Conservation (phyloP, 495 filamentous ascomycete genomes). For the Gamarada debralockiae region DNA sequence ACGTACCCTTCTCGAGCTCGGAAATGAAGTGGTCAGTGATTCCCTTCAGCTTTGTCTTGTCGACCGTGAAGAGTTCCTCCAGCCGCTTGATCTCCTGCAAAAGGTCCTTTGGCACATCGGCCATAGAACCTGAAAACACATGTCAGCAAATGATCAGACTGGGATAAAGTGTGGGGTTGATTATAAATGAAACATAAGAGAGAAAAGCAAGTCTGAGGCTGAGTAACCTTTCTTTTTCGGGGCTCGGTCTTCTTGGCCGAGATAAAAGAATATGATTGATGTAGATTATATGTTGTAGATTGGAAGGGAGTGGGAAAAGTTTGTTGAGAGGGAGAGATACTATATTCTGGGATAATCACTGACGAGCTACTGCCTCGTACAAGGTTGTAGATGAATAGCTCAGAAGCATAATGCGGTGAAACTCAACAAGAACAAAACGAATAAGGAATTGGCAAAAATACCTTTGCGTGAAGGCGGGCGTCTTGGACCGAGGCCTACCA, state of each 20-base stretch:
- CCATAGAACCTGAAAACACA: constrained; percentile 49
- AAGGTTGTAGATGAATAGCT: no score
- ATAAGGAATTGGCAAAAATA: no score
- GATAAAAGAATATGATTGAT: no score
- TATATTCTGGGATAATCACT: no score
- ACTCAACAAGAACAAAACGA: no score
- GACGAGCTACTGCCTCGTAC: no score
- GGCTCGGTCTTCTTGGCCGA: no score
- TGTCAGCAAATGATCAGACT: constrained; percentile 9
- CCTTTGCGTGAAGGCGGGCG: constrained; percentile 73
- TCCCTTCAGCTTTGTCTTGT: constrained; percentile 74
- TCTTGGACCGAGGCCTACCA: constrained; percentile 69
- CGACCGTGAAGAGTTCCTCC: constrained; percentile 82
- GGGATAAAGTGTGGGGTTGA: not conserved
- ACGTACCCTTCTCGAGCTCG: constrained; percentile 79
- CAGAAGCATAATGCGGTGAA: no score
- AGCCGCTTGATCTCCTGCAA: constrained; percentile 78
- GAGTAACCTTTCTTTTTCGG: no score
- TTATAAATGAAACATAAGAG: not conserved
- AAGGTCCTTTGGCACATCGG: constrained; percentile 81
- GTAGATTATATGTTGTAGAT: not conserved
- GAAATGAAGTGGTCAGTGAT: constrained; percentile 84
- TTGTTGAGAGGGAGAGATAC: no score
- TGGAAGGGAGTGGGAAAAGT: not conserved
- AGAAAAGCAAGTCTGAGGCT: not conserved